Conservation (phyloP, 495 filamentous ascomycete species). For the Xylaria nigripes region DNA sequence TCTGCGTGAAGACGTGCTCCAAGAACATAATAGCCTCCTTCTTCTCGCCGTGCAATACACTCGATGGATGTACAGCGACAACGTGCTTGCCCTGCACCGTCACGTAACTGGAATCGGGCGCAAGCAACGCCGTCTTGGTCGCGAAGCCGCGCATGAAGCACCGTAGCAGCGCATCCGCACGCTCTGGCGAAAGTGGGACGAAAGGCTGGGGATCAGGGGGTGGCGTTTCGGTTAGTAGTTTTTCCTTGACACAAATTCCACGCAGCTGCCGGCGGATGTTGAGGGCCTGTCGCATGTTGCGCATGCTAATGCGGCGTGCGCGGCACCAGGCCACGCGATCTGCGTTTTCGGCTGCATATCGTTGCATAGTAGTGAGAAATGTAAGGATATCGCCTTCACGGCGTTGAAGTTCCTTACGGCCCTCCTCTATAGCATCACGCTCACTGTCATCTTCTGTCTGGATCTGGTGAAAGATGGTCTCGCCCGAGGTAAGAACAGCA, state of each 20-base stretch:
- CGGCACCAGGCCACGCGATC: slow-evolving; percentile 74
- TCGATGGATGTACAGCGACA: slow-evolving; percentile 84
- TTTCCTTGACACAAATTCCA: slow-evolving; percentile 46
- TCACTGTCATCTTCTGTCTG: slow-evolving; percentile 81
- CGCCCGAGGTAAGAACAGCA: slow-evolving; percentile 71
- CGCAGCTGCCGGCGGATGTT: slow-evolving; percentile 86
- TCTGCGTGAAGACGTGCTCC: slow-evolving; percentile 91
- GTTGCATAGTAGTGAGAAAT: slow-evolving; percentile 71
- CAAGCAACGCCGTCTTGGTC: slow-evolving; percentile 72
- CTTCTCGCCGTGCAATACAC: slow-evolving; percentile 77
- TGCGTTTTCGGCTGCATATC: slow-evolving; percentile 64
- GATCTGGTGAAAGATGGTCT: slow-evolving; percentile 78
- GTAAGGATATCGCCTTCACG: slow-evolving; percentile 89
- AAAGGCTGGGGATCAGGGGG: slow-evolving; percentile 43
- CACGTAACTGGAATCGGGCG: slow-evolving; percentile 76
- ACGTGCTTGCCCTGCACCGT: slow-evolving; percentile 77
- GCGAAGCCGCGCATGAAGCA: slow-evolving; percentile 77
- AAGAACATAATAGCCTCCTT: slow-evolving; percentile 92
- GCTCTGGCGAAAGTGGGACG: slow-evolving; percentile 41
- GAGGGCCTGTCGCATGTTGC: slow-evolving; percentile 65
- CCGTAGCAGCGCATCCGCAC: slow-evolving; percentile 54
- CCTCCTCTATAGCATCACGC: slow-evolving; percentile 64
- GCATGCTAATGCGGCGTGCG: slow-evolving; percentile 63
- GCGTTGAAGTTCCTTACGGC: slow-evolving; percentile 63
- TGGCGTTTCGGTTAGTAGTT: slow-evolving; percentile 34